Percentiles rank a stretch among this genome's conserved stretches.
Conservation (phyloP, 257 asterid species). For the Cinchona pubescens region DNA sequence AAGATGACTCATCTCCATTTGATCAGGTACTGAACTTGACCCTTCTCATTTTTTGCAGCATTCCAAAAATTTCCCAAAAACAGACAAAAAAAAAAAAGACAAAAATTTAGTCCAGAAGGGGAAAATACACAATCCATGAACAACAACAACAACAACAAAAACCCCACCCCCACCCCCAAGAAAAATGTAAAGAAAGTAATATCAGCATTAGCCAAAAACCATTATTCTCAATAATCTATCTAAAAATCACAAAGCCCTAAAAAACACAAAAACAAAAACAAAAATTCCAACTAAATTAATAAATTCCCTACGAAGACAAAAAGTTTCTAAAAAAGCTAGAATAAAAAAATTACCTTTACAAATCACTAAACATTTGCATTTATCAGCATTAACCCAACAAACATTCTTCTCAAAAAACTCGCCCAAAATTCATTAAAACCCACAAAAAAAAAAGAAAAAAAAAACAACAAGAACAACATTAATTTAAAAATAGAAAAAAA, state of each 20-base stretch:
- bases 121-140: neutral
- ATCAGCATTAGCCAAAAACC: neutral
- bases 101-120: too few relatives aligned
- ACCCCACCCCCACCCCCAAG: too few relatives aligned
- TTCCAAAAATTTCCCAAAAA: constrained; percentile 28
- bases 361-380: neutral
- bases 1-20: constrained; percentile 32
- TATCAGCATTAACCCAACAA: neutral
- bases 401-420: neutral
- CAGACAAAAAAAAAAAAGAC: constrained; percentile 19
- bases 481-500: neutral
- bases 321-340: too few relatives aligned
- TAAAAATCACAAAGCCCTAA: too few relatives aligned
- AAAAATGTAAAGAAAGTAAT: neutral
- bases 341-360: neutral
- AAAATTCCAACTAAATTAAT: too few relatives aligned
- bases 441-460: neutral
- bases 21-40: constrained; percentile 62
- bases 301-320: too few relatives aligned
- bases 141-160: neutral
- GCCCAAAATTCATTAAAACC: neutral
- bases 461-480: neutral
- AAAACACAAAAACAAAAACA: neutral
- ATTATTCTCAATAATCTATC: neutral
- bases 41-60: constrained; percentile 57